Base-by-base conservation (phyloP, 306 rosid species). In the Begonia masoniana region DNA sequence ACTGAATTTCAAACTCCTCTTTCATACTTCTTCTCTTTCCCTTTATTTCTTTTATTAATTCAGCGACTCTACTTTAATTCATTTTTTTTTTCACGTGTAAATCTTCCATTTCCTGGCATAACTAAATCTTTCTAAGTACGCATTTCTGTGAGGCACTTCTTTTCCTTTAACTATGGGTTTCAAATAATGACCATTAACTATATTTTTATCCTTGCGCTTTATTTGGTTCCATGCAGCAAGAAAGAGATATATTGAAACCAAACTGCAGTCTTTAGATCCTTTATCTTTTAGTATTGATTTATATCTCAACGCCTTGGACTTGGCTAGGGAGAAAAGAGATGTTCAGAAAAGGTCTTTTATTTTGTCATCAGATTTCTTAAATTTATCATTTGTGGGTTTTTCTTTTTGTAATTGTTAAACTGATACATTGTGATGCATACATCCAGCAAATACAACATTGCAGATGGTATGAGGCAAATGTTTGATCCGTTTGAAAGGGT, bases 401-500 rank as follows among this genome's bases (percentile, higher is more conserved):
- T 39, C 42, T 43, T 63, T 48, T 63, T 56, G 43, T 45, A n/a
- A 54, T 46, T 47, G 13, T 51, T 5, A 43, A 67, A 70, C 36
- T 57, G 52, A 75, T 56, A 62, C 35, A 61, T 52, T 69, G 41
- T 60, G 69, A 63, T 72, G 56, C 57, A 58, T 60, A 4, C 70
- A 60, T 78, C 73, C 80, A 89, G 97, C 85, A 80, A 85, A 64
- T 82, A 69, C 80, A 82, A 81, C 73, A 69, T 82, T 52, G 85
- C 91, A 23, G 95, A 78, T 78, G 97, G 97, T 68, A 85, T 89
- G 95, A 79, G 84, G 43, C 87, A 80, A 61, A 82, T 85, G 94
- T 78, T 89, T 78, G 97, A 85, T 82, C 95, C 94, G 55, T 89
- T 85, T 69, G 97, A 85, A 76, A 78, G 78, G 75, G 83, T 78